Evolutionary conservation across 192 early-diverging fungal genomes (phyloP).

Genomic region (Kappamyces sp.): DNA sequence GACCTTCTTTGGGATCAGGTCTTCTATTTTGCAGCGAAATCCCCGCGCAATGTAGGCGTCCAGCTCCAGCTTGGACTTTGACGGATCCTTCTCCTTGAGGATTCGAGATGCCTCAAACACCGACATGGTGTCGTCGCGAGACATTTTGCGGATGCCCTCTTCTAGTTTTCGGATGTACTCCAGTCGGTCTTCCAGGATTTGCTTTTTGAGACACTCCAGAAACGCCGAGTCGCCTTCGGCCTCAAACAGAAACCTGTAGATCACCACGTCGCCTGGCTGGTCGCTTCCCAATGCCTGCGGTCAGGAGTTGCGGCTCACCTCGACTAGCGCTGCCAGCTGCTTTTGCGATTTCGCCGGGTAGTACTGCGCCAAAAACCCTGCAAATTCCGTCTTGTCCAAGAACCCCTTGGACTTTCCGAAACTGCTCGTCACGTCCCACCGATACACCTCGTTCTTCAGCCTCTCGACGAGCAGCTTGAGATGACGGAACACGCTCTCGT

Average conservation of each 20-base stretch:
- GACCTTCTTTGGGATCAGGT: conserved; percentile 2
- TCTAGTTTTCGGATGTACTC: conserved; percentile 24
- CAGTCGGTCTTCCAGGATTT: conserved; percentile 31
- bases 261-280: conserved; percentile 33
- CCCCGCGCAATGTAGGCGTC: conserved; percentile 5
- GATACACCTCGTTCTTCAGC: conserved; percentile 38
- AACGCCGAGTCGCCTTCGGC: conserved; percentile 34
- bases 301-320: conserved; percentile 19
- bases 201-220: conserved; percentile 38
- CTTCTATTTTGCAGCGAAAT: conserved; percentile 1
- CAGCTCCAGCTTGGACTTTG: neutral
- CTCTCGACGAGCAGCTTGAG: conserved; percentile 21
- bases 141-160: conserved; percentile 6
- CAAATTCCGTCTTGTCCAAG: conserved; percentile 22
- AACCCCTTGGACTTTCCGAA: conserved; percentile 30
- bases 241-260: conserved; percentile 42
- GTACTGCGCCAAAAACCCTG: conserved; percentile 17
- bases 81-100: neutral
- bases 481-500: neutral
- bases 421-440: conserved; percentile 29
- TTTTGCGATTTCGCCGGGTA: conserved; percentile 35
- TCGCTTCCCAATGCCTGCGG: conserved; percentile 42
- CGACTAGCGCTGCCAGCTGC: conserved; percentile 26
- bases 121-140: conserved; percentile 4
- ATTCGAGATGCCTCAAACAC: conserved; percentile 6